Conservation (phyloP, 2,329 filamentous ascomycete genomes). For the Fusarium devonianum region DNA sequence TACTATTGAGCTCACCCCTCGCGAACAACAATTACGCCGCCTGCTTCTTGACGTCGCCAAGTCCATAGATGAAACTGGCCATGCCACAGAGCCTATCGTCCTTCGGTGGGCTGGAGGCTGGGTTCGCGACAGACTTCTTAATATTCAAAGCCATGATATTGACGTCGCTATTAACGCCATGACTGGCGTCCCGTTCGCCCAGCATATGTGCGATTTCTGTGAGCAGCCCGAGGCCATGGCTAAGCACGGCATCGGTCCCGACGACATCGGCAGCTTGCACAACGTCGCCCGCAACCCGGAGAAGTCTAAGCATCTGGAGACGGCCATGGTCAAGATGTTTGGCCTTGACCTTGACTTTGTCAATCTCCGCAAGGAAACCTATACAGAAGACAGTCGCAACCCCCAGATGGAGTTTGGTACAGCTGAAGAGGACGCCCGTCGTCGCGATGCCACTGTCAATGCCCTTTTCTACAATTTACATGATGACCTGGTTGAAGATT, state of each 20-base stretch:
- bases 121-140: conserved; percentile 85
- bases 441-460: conserved; percentile 93
- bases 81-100: conserved; percentile 62
- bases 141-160: conserved; percentile 77
- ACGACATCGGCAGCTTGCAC: conserved; percentile 77
- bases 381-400: conserved; percentile 86
- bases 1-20: conserved; percentile 66
- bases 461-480: conserved; percentile 95
- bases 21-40: conserved; percentile 75
- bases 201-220: conserved; percentile 73
- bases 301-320: conserved; percentile 96
- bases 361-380: conserved; percentile 91
- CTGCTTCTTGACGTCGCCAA: conserved; percentile 83
- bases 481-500: conserved; percentile 81
- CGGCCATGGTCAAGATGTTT: conserved; percentile 84
- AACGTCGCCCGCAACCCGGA: conserved; percentile 93
- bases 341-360: conserved; percentile 93
- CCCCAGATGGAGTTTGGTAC: conserved; percentile 94
- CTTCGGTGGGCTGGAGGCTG: conserved; percentile 86
- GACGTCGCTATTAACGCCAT: conserved; percentile 86
- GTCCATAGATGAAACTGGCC: conserved; percentile 59
- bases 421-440: conserved; percentile 84
- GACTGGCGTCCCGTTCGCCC: conserved; percentile 80
- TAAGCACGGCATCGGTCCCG: conserved; percentile 64
- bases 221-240: conserved; percentile 64